Conservation (phyloP, 148 eudicot species). For the Amaranthus hypochondriacus region DNA sequence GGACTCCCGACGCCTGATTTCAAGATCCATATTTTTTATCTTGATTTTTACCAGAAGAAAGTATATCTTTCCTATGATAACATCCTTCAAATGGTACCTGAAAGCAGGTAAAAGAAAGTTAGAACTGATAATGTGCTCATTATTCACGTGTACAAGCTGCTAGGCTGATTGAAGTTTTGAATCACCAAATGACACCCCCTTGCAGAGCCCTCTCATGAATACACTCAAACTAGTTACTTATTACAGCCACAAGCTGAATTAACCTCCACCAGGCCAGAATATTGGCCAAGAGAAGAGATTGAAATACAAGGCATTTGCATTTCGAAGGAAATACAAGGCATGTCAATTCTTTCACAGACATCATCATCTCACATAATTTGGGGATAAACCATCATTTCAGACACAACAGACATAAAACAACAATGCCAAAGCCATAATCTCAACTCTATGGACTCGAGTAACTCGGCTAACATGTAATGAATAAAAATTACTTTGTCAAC, state of each 20-base stretch:
- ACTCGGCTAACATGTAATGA: no score
- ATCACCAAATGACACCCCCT: neutral
- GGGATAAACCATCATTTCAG: no score
- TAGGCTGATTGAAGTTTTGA: neutral
- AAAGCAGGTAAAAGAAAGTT: conserved; percentile 8
- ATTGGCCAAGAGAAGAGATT: neutral
- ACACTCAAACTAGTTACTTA: neutral
- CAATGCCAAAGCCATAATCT: no score
- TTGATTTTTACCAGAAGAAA: conserved; percentile 97
- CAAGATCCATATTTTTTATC: conserved; percentile 97
- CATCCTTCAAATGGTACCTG: conserved; percentile 98
- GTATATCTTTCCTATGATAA: conserved; percentile 95
- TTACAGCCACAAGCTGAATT: neutral
- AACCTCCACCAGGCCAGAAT: neutral
- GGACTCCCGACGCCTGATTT: conserved; percentile 94
- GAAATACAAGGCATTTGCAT: neutral
- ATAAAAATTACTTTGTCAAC: conserved; percentile 18
- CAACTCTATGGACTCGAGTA: no score
- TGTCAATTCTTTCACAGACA: no score
- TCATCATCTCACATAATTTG: no score
- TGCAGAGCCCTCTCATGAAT: neutral
- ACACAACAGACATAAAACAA: no score
- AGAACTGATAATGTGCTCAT: neutral
- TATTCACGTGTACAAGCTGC: neutral
- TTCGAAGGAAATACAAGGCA: no score